Base-by-base conservation (phyloP, 805 yeast species). In the Millerozyma acaciae region DNA sequence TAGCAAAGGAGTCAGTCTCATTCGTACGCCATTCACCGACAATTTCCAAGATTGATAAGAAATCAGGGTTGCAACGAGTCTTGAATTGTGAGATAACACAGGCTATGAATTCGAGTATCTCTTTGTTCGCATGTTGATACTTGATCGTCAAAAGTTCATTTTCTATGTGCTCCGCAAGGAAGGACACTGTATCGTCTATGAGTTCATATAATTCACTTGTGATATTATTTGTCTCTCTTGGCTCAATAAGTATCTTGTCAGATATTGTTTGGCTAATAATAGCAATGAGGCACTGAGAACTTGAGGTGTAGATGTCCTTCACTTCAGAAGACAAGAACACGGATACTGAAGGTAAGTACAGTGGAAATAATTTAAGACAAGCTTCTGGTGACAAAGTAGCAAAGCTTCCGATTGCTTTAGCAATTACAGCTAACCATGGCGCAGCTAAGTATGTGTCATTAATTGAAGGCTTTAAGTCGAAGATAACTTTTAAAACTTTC, bases 381-480 rank as follows among this genome's bases (percentile, higher is more conserved):
- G 66, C 60, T 12, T 48, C 47, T 1, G 67, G 62, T 32, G 61
- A 53, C 39, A 65, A 53, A 18, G 36, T 32, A 17, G 66, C 51
- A 45, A 53, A 66, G 31, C 62, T 50, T 47, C 61, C 68, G 39
- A 63, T 63, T 29, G 90, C 95, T 50, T 87, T 88, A 6, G 96
- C 93, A 28, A 90, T 75, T 14, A 89, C 95, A 1, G 97, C 96
- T 26, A 88, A 72, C 98, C 98, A 93, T 8, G 96, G 76, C 9
- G 95, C 96, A 2, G 90, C 87, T 44, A 93, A 70, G 55, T 87
- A 89, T 19, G 81, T 70, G 52, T 93, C 97, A 46, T 80, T 83
- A 15, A 75, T 55, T 1, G 95, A 71, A 4, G 98, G 98, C 45
- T 79, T 80, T 51, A 89, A 68, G 40, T 83, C 84, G 46, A 85